phyloP scores from a whole-genome alignment of 2,329 filamentous ascomycete species.

The Westerdykella aurantiaca region DNA sequence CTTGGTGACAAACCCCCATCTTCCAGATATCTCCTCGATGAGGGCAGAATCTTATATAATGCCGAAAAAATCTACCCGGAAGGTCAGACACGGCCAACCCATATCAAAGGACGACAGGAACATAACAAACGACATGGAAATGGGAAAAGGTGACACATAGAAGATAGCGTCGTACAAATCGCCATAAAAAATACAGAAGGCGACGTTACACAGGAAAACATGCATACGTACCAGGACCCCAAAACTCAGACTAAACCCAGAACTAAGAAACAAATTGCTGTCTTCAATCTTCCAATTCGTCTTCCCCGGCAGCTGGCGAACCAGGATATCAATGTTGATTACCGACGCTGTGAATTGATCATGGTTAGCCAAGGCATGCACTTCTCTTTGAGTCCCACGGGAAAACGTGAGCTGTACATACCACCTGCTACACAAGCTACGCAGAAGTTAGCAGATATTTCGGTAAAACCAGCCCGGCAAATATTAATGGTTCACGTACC shows the following conservation, averaged over 20 bases:
- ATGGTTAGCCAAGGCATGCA: neutral
- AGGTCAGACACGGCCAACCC: slow-evolving; percentile 7
- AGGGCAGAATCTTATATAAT: slow-evolving; percentile 87
- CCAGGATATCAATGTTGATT: slow-evolving; percentile 77
- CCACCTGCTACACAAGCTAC: slow-evolving; percentile 37
- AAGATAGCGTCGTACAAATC: neutral
- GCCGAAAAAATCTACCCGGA: slow-evolving; percentile 78
- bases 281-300: slow-evolving; percentile 80
- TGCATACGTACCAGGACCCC: slow-evolving; percentile 75
- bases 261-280: slow-evolving; percentile 80
- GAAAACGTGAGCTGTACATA: slow-evolving; percentile 8
- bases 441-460: slow-evolving; percentile 9
- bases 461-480: slow-evolving; percentile 2
- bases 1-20: slow-evolving; percentile 62
- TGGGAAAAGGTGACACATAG: neutral
- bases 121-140: neutral
- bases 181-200: neutral
- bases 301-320: slow-evolving; percentile 67
- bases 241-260: slow-evolving; percentile 85
- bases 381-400: neutral
- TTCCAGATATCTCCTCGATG: slow-evolving; percentile 70
- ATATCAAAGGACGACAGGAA: too few species aligned
- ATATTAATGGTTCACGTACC: slow-evolving; percentile 40
- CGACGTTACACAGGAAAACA: neutral
- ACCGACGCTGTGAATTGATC: slow-evolving; percentile 61